Evolutionary conservation across 2,329 filamentous ascomycete species (phyloP).

Genomic region (Colletotrichum tropicale): DNA sequence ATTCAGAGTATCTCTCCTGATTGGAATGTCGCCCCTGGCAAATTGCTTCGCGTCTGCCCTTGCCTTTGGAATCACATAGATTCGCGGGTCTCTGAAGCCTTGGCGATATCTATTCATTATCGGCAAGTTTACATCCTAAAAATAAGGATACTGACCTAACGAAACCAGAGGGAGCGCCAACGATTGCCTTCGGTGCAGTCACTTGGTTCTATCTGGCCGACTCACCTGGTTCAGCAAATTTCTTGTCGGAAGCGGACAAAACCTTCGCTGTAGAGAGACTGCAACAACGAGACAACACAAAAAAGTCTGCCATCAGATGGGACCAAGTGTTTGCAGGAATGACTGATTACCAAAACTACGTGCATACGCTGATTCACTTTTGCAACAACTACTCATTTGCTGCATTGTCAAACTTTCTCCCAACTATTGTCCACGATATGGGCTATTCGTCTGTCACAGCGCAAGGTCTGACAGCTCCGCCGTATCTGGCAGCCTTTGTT

Average conservation of each 20-base stretch:
- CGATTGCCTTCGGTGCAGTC: slow-evolving; percentile 29
- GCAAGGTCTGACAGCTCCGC: slow-evolving; percentile 44
- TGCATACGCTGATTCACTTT: slow-evolving; percentile 41
- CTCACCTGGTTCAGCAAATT: slow-evolving; percentile 30
- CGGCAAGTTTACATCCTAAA: slow-evolving; percentile 24
- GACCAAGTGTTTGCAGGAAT: slow-evolving; percentile 37
- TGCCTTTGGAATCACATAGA: slow-evolving; percentile 35
- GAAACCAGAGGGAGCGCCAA: slow-evolving; percentile 31
- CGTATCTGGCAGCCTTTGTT: slow-evolving; percentile 43
- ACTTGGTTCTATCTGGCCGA: slow-evolving; percentile 35
- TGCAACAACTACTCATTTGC: slow-evolving; percentile 42
- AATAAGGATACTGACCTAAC: not conserved
- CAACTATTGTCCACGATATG: slow-evolving; percentile 43
- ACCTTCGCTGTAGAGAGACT: slow-evolving; percentile 24
- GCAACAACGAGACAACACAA: slow-evolving; percentile 24
- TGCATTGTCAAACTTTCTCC: slow-evolving; percentile 42
- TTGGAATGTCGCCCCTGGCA: slow-evolving; percentile 33
- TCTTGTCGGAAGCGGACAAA: slow-evolving; percentile 31
- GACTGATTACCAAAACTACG: slow-evolving; percentile 38
- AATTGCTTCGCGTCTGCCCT: slow-evolving; percentile 36
- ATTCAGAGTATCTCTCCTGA: slow-evolving; percentile 29
- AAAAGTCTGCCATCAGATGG: slow-evolving; percentile 22
- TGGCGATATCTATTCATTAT: slow-evolving; percentile 35
- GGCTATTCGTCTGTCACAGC: slow-evolving; percentile 41
- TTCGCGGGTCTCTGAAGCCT: slow-evolving; percentile 25